These are phyloP conservation scores for Ensete ventricosum DNA, from an alignment of 176 grass and related monocot species.

Conservation along the genomic window DNA sequence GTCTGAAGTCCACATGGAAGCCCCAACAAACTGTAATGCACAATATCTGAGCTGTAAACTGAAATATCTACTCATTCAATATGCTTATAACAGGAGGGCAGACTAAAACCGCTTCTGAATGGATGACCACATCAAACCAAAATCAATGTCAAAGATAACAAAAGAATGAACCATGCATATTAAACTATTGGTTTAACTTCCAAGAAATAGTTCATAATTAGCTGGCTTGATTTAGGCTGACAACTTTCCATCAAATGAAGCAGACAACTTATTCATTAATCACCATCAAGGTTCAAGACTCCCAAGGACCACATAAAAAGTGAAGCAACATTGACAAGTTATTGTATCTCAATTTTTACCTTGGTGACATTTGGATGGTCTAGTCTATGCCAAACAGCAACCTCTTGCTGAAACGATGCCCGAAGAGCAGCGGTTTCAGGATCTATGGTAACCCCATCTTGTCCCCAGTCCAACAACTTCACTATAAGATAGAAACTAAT, in stretches of 20 bases:
- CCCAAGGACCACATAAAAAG: neutral
- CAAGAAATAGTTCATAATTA: neutral
- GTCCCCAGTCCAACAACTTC: conserved; percentile 75
- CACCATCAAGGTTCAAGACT: neutral
- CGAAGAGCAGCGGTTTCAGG: conserved; percentile 35
- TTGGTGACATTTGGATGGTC: conserved; percentile 78
- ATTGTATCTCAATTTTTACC: conserved; percentile 19
- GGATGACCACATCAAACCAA: neutral
- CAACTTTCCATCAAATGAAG: neutral
- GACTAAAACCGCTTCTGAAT: no score
- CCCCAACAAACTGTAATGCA: conserved; percentile 59
- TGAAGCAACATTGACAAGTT: neutral
- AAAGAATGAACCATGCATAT: neutral
- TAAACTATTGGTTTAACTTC: neutral
- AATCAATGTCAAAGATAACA: neutral
- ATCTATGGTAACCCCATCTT: conserved; percentile 31
- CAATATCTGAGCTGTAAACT: neutral
- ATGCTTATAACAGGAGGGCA: neutral
- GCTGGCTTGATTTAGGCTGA: neutral
- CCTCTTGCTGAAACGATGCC: conserved; percentile 75
- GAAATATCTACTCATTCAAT: neutral
- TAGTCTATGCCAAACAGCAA: conserved; percentile 73
- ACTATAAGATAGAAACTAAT: conserved; percentile 38
- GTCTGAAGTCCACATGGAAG: conserved; percentile 60
- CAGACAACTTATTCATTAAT: neutral